A percentile compares a stretch with the other conserved stretches of the same genome.
phyloP scores from a whole-genome alignment of 306 rosid species.

The Coriaria nepalensis region DNA sequence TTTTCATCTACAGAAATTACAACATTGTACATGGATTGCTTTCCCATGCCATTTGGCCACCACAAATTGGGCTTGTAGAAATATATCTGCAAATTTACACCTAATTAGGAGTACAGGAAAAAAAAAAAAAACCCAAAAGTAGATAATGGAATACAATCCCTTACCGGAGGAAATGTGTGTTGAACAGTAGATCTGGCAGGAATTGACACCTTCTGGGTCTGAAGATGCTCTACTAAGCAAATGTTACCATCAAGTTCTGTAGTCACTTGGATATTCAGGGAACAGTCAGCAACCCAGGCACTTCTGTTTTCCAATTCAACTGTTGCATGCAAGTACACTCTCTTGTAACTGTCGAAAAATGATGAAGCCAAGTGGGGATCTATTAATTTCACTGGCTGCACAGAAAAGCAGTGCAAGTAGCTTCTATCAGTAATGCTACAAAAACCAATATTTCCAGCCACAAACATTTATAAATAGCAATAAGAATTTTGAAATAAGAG shows the following conservation, averaged over 20 bases:
- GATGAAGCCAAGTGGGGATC: slow-evolving; percentile 94
- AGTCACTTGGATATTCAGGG: slow-evolving; percentile 68
- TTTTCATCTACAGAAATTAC: slow-evolving; percentile 51
- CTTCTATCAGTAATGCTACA: slow-evolving; percentile 4
- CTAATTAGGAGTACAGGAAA: slow-evolving; percentile 7
- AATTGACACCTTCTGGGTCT: slow-evolving; percentile 43
- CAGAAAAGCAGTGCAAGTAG: slow-evolving; percentile 8
- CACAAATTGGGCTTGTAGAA: slow-evolving; percentile 86
- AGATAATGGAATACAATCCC: slow-evolving; percentile 11
- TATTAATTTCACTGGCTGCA: slow-evolving; percentile 87
- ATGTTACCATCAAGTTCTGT: slow-evolving; percentile 50
- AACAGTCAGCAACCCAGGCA: slow-evolving; percentile 55
- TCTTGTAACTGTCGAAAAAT: slow-evolving; percentile 60
- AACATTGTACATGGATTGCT: slow-evolving; percentile 68
- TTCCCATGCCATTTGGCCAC: slow-evolving; percentile 99
- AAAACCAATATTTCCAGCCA: slow-evolving; percentile 11
- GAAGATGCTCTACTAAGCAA: slow-evolving; percentile 66
- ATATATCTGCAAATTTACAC: slow-evolving; percentile 50
- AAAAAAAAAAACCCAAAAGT: too few species aligned
- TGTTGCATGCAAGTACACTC: slow-evolving; percentile 65
- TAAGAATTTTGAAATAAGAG: neutral
- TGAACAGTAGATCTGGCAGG: slow-evolving; percentile 52
- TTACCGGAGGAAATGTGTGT: slow-evolving; percentile 73
- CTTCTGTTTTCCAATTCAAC: slow-evolving; percentile 74
- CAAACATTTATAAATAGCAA: neutral